phyloP scores from a whole-genome alignment of 805 yeast species.

The Yarrowia alimentaria region DNA sequence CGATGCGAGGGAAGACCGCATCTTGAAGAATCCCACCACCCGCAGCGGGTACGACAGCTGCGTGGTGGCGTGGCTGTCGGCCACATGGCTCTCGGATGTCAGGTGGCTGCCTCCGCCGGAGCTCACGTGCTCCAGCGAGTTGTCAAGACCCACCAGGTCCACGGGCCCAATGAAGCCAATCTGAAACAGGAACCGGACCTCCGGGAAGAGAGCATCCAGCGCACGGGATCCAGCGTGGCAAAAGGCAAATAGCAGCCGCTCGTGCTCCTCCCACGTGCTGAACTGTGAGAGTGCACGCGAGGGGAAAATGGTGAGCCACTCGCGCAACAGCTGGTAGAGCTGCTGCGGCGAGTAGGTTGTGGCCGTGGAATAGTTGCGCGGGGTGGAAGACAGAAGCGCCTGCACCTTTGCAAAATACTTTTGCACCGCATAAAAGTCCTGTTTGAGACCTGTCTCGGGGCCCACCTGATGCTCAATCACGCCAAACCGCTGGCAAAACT shows the following conservation, averaged over 20 bases:
- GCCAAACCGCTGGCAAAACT: conserved; percentile 34
- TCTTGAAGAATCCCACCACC: conserved; percentile 16
- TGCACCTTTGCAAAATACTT: too few relatives aligned
- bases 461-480: conserved; percentile 14
- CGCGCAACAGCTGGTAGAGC: conserved; percentile 34
- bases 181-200: conserved; percentile 41
- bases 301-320: conserved; percentile 37
- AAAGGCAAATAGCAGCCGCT: conserved; percentile 37
- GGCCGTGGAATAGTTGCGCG: conserved; percentile 1
- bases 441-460: too few relatives aligned
- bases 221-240: conserved; percentile 41
- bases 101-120: too few relatives aligned
- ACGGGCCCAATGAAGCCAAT: conserved; percentile 43
- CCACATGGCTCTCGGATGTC: conserved; percentile 1
- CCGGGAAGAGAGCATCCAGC: conserved; percentile 42
- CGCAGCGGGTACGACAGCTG: conserved; percentile 14
- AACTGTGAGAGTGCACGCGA: conserved; percentile 31
- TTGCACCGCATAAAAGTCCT: too few relatives aligned
- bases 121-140: conserved; percentile 18
- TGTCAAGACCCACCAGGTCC: conserved; percentile 32
- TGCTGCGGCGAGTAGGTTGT: conserved; percentile 32
- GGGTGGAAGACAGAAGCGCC: too few relatives aligned
- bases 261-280: conserved; percentile 5
- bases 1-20: conserved; percentile 15
- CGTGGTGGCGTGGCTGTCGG: not conserved